Conservation (phyloP, 306 rosid genomes). For the Lathyrus sativus region DNA sequence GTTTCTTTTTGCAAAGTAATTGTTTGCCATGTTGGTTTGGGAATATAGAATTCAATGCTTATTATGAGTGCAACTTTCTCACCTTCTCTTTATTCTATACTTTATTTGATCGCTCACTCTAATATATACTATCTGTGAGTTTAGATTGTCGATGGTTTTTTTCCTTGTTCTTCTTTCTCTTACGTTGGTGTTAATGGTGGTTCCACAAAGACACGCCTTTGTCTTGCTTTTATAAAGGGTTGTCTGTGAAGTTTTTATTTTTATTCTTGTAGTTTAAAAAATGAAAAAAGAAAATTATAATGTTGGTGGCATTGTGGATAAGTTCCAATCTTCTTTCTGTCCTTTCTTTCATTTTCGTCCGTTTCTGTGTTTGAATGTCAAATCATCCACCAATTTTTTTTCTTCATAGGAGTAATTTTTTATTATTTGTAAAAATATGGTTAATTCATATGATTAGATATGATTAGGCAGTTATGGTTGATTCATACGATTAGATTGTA, state of each 20-base stretch:
- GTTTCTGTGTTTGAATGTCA: background rate
- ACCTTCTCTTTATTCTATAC: no score
- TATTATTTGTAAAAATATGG: no score
- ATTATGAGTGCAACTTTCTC: background rate
- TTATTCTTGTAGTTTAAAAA: background rate
- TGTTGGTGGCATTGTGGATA: slow-evolving; percentile 5
- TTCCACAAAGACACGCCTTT: background rate
- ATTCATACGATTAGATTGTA: no score
- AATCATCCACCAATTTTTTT: background rate
- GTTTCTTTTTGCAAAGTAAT: slow-evolving; percentile 3
- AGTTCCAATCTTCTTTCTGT: background rate
- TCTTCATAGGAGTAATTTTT: no score
- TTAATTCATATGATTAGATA: no score
- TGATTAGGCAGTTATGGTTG: no score
- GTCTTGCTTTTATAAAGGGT: slow-evolving; percentile 8
- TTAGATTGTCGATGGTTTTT: background rate
- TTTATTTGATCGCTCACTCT: background rate
- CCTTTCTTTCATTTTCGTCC: background rate
- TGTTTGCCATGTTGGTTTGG: background rate
- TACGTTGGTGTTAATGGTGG: background rate
- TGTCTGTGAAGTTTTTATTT: background rate
- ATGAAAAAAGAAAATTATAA: background rate
- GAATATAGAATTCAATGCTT: background rate
- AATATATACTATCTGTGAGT: background rate
- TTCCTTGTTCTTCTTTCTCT: background rate